phyloP scores from a whole-genome alignment of 352 stramenopile species.

The Sclerospora graminicola region DNA sequence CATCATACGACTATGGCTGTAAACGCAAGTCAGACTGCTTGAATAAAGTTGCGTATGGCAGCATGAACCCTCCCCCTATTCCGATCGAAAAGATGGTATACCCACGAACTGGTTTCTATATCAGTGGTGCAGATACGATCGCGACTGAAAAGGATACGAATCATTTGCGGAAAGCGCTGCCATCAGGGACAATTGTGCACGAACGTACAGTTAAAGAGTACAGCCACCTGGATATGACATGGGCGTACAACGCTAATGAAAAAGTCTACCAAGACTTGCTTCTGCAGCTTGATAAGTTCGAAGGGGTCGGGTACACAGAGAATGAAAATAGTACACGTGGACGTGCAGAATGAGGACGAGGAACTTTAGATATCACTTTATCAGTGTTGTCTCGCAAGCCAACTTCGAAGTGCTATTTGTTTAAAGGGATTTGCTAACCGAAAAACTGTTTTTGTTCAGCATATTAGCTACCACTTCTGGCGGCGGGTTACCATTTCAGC shows the following conservation, averaged over 20 bases:
- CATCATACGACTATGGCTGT: constrained; percentile 40
- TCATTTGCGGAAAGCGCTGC: constrained; percentile 22
- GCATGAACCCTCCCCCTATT: constrained; percentile 27
- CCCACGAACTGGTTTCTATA: constrained; percentile 33
- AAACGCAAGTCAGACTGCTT: constrained; percentile 24
- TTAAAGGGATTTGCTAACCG: too few relatives aligned
- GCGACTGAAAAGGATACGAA: constrained; percentile 21
- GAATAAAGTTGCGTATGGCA: constrained; percentile 41
- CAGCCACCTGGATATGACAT: constrained; percentile 49
- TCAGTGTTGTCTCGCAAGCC: too few relatives aligned
- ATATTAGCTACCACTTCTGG: too few relatives aligned
- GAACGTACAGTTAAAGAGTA: constrained; percentile 26
- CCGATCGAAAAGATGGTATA: constrained; percentile 25
- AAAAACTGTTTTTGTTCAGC: too few relatives aligned
- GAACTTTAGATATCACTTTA: too few relatives aligned
- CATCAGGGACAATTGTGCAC: constrained; percentile 23
- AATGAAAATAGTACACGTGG: background rate
- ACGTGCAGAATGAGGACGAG: too few relatives aligned
- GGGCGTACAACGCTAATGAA: constrained; percentile 26
- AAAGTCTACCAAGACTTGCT: constrained; percentile 37
- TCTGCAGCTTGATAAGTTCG: constrained; percentile 26
- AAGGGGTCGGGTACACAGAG: constrained; percentile 23
- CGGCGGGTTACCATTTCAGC: too few relatives aligned
- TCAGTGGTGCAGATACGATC: constrained; percentile 24
- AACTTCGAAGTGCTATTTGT: too few relatives aligned